Evolutionary conservation across 306 rosid species (phyloP).

Genomic region (Rosa persica): DNA sequence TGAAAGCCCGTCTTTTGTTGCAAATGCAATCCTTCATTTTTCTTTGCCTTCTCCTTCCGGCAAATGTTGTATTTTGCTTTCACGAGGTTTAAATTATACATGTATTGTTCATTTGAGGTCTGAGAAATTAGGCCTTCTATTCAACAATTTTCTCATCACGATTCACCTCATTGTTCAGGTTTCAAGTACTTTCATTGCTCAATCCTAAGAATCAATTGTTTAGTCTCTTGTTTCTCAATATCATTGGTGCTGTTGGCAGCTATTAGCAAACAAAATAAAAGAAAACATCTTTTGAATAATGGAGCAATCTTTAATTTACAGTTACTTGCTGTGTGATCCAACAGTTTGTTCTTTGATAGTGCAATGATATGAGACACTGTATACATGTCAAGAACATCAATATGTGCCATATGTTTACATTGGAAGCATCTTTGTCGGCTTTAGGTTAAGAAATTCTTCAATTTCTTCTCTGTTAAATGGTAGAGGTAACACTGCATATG

Average conservation of each 20-base stretch:
- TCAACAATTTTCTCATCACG: background rate
- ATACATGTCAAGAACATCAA: no score
- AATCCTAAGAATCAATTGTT: background rate
- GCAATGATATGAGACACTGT: no score
- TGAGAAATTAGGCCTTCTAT: background rate
- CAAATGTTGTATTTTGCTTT: background rate
- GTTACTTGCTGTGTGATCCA: no score
- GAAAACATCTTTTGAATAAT: background rate
- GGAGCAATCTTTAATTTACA: background rate
- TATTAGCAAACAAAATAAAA: background rate
- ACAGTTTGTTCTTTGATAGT: no score
- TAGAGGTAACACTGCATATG: no score
- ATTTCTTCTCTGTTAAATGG: no score
- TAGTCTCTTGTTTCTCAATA: background rate
- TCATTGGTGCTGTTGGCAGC: background rate
- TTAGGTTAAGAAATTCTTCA: no score
- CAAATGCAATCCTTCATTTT: background rate
- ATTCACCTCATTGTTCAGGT: background rate
- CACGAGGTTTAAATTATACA: background rate
- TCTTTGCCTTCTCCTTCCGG: background rate
- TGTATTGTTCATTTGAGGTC: background rate
- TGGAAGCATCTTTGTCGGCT: no score
- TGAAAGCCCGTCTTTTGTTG: background rate
- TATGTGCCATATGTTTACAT: no score
- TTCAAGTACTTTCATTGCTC: background rate